These are phyloP conservation scores for Biancaea sappan DNA, from an alignment of 306 rosid genomes.

Conservation along the genomic window DNA sequence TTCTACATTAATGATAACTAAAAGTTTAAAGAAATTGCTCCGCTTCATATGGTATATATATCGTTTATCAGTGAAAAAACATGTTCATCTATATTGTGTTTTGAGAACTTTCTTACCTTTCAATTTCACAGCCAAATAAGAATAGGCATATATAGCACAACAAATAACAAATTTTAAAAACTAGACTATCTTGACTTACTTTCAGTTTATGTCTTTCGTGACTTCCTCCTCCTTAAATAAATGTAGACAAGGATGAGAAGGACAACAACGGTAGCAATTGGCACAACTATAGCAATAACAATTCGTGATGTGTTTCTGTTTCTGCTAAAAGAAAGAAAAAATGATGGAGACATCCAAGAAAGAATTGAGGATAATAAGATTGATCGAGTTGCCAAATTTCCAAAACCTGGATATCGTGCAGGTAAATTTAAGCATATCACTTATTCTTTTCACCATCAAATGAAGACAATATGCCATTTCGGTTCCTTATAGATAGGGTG, in stretches of 20 bases:
- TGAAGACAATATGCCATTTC: too few relatives aligned
- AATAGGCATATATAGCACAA: background rate
- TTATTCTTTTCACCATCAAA: background rate
- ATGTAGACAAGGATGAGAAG: conserved; percentile 28
- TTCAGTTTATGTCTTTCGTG: too few relatives aligned
- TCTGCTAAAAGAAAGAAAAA: conserved; percentile 41
- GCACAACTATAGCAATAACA: conserved; percentile 24
- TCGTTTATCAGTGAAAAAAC: background rate
- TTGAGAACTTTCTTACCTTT: too few relatives aligned
- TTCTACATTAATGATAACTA: too few relatives aligned
- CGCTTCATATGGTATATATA: background rate
- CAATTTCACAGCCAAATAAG: background rate
- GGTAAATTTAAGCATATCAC: background rate
- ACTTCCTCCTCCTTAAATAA: too few relatives aligned
- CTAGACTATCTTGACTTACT: too few relatives aligned
- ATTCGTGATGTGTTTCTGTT: conserved; percentile 16
- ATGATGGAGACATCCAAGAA: background rate
- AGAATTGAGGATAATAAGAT: background rate
- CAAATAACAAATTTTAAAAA: too few relatives aligned
- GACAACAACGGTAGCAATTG: conserved; percentile 14
- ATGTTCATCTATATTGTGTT: too few relatives aligned
- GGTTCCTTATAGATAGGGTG: too few relatives aligned
- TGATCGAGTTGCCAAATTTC: background rate
- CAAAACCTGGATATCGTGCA: background rate
- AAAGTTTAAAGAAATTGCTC: background rate